Evolutionary conservation across 441 rosid species (phyloP), one percentile per base, ranked within the genome.

Genomic region (Pelargonium australe): DNA sequence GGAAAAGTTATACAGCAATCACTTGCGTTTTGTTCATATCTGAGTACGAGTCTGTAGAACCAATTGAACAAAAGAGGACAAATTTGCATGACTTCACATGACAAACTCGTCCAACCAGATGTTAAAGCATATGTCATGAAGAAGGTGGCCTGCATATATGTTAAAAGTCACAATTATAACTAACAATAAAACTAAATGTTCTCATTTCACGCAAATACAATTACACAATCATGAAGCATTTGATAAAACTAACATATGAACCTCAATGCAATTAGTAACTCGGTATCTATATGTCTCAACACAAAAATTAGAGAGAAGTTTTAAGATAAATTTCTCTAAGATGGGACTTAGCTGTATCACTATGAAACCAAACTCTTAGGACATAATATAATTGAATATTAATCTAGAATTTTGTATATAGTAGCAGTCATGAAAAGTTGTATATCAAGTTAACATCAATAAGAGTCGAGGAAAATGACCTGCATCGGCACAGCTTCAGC

Each of bases 91-190:
- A 92, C 65, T 86, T 95, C 99, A 74, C 79, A 71, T 2, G 97
- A 78, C 82, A 95, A 81, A 81, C 97, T 81, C 62, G 97, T 92
- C 99, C 94, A 91, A 25, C 99, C 99, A 31, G 99, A 95, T 40
- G 99, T 83, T 64, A 91, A 80, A 74, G 91, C 88, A 66, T 95
- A 95, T 31, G 99, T 91, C 85, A 84, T 89, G 87, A 95, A 95
- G 85, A 95, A 95, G 75, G 84, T 81, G 80, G 92, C 94, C 99
- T 94, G 92, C 80, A 81, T 62, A 75, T 67, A 68, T 58, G 61
- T 53, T 49, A 20, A 62, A 66, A 70, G 65, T 41, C 31, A 74
- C 60, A 65, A 51, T 63, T n/a, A 62, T 37, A 37, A 43, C 17
- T 25, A 55, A 28, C 49, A 63, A 34, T 53, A 40, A 70, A 20